Base-by-base conservation (phyloP, 2,329 filamentous ascomycete genomes). In the Amauroascus niger region DNA sequence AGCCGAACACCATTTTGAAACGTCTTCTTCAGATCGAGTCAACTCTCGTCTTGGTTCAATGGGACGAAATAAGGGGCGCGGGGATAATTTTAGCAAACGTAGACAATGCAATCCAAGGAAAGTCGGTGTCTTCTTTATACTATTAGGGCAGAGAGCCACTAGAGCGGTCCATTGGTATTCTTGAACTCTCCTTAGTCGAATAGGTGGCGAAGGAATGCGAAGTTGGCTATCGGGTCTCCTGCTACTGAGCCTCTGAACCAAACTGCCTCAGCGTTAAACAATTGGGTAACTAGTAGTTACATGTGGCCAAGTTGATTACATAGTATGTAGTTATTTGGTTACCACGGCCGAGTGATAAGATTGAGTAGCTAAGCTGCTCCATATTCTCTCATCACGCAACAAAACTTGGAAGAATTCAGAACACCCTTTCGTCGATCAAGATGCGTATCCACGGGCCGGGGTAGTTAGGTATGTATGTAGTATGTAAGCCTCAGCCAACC, bases 1-100 rank as follows among this genome's bases (percentile, higher is more conserved):
- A 53, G 16, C 51, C 51, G 30, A 53, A 44, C 24, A 52, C 37
- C 49, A 52, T 52, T 16, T 46, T 45, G 40, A 43, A 32, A 9
- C 11, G 2, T 3, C 13, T 18, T 45, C 14, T 20, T 13, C 9
- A 20, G 28, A 33, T 32, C 20, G 8, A 24, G 22, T 16, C 8
- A 16, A n/a, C 14, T 18, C 35, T 39, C 14, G 9, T 3, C 6
- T 11, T 35, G 4, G n/a, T 6, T 39, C n/a, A n/a, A 14, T n/a
- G 18, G 5, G 7, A 13, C 13, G 11, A 11, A 3, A 5, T 35
- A 8, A 6, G 6, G 32, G 13, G 32, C 7, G 5, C 18, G 33
- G 13, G 33, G 13, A 20, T 4, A 5, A 18, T 40, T 30, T 9
- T 9, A 30, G n/a, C 26, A 30, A 6, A 20, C 2, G 41, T 28